Base-by-base conservation (phyloP, 192 early-diverging fungal species). In the Coemansia sp. region DNA sequence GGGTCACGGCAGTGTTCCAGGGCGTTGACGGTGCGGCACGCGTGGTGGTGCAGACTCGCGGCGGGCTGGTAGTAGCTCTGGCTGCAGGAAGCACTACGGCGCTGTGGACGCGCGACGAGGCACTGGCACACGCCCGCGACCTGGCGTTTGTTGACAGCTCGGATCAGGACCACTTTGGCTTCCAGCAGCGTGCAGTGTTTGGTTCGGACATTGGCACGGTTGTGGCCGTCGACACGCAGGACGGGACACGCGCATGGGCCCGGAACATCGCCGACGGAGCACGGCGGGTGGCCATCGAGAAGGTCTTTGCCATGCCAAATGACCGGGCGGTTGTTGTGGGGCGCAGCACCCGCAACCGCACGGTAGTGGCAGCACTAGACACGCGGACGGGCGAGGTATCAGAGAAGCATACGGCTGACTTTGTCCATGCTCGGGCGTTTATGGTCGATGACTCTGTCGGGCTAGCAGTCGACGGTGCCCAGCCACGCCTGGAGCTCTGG, bases 161-260 rank as follows among this genome's bases (percentile, higher is more conserved):
- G 5, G 47, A 29, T 13, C 64, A 50, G 0, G 71, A 75, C 42
- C 64, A 67, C 56, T 75, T 75, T 75, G 96, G 96, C 2, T 78
- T 95, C 47, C 83, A 89, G 47, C 94, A 97, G 64, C 71, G 97
- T n/a, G 63, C 89, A 16, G 61, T 99, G 10, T 86, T 91, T 57
- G 82, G 78, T 7, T 80, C 91, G 13, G 41, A 64, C 3, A 88
- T 78, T 3, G 91, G 92, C 50, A 89, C 91, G 40, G 38, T 98
- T 10, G 68, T 89, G 22, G 93, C 89, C 5, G 68, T 94, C 16
- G 86, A 92, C 52, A 88, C 93, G 29, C 78, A 67, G 39, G 80
- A 63, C 36, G 93, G 93, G 3, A 56, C 78, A 19, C 79, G 83
- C 40, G 70, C 89, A 7, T 99, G 96, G 96, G 80, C 82, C n/a